Percentiles rank a stretch among this genome's conserved stretches.
These are phyloP conservation scores for Vigna radiata DNA, from an alignment of 306 rosid genomes.

Conservation along the genomic window DNA sequence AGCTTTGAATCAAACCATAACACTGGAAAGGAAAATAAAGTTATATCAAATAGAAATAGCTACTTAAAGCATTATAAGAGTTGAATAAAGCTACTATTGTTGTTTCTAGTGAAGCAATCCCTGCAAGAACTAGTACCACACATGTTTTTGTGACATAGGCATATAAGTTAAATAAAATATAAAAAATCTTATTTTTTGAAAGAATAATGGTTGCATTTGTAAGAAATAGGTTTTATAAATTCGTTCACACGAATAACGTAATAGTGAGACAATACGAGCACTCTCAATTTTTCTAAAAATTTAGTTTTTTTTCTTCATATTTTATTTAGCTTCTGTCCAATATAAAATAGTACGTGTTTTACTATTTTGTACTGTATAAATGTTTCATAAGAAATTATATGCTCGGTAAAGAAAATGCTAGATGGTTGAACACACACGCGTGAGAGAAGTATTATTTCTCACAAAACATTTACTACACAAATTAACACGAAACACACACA, in stretches of 20 bases:
- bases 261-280: background rate
- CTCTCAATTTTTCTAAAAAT: background rate
- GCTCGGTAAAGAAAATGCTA: no score
- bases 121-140: background rate
- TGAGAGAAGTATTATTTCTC: background rate
- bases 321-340: background rate
- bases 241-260: background rate
- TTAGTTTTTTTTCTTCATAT: background rate
- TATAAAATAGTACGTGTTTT: background rate
- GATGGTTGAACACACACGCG: no score
- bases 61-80: background rate
- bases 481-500: background rate
- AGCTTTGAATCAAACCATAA: background rate
- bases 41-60: no score
- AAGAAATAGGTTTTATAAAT: background rate
- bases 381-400: no score
- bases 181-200: background rate
- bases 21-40: background rate
- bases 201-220: background rate
- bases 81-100: background rate
- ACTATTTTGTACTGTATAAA: background rate
- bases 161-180: background rate
- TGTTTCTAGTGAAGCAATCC: background rate
- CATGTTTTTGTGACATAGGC: background rate
- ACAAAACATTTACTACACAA: background rate